Evolutionary conservation across 768 basidiomycete species (phyloP), one percentile per base, ranked within the genome.

Genomic region (Phylloporus sp.): DNA sequence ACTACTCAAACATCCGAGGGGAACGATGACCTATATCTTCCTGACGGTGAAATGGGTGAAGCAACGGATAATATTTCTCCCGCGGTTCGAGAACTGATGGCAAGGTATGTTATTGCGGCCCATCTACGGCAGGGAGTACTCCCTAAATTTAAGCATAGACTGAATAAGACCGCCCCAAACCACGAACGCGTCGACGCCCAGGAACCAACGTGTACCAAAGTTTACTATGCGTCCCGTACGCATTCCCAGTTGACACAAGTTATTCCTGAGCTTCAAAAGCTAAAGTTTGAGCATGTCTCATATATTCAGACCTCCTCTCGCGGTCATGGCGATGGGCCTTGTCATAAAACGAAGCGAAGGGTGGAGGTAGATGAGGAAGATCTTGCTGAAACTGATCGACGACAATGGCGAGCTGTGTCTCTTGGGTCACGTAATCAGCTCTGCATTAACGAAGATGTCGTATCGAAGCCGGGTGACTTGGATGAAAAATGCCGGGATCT

Each of bases 211-310:
- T 88, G 86, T 62, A 86, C 82, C 32, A 89, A 92, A 75, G 86
- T 98, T 54, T 97, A 84, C 67, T 97, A 95, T 63, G 89, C 95
- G 0, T 98, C 97, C 0, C 78, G 95, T 28, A 99, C 95, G 1
- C 95, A 99, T 70, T 95, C 95, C 2, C 95, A 99, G 62, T 80
- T 99, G 4, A 78, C 93, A 2, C 95, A 99, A 66, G 78, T 98
- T 4, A 76, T 94, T 16, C 86, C 88, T 4, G 97, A 99, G 63
- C 74, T 97, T 10, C 77, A 73, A 35, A 87, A 82, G 59, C 79
- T 95, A n/a, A 76, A 76, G 55, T 66, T 94, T 64, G 65, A 70
- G 16, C 47, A 72, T 43, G 48, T 59, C 24, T 66, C 66, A 18
- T 45, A 53, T 24, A 32, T 29, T 32, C 34, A 50, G 4, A 39